Evolutionary conservation across 768 basidiomycete species (phyloP).

Genomic region (Xerocomus brunneocitrinus): DNA sequence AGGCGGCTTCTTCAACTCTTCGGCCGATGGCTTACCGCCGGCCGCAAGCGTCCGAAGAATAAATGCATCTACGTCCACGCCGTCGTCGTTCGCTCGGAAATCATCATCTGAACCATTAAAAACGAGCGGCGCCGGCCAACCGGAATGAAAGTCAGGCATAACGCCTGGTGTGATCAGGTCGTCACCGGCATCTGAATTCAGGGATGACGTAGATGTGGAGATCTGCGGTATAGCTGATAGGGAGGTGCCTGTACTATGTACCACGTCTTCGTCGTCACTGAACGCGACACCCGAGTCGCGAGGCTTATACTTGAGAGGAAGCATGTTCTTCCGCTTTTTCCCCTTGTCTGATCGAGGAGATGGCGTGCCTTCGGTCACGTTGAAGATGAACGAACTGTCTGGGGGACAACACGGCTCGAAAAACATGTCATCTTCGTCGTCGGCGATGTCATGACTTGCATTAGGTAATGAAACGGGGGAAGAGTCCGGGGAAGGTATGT

Average conservation of each 20-base stretch:
- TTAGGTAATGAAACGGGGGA: constrained; percentile 38
- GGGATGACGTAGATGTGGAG: constrained; percentile 61
- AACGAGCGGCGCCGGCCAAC: constrained; percentile 54
- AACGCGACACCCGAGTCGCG: constrained; percentile 62
- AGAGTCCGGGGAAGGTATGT: constrained; percentile 46
- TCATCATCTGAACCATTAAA: constrained; percentile 41
- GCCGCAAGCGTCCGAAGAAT: constrained; percentile 65
- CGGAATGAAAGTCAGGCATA: constrained; percentile 48
- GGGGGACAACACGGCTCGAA: constrained; percentile 42
- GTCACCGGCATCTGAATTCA: constrained; percentile 53
- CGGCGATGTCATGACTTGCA: constrained; percentile 26
- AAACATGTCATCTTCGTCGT: constrained; percentile 55
- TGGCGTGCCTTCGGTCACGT: constrained; percentile 52
- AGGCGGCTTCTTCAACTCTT: constrained; percentile 56
- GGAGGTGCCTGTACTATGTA: constrained; percentile 13
- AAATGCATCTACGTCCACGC: constrained; percentile 60
- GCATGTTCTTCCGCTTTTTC: constrained; percentile 23
- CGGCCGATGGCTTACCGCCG: constrained; percentile 45
- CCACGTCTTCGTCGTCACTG: constrained; percentile 52
- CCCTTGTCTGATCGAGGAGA: constrained; percentile 43
- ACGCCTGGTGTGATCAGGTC: constrained; percentile 68
- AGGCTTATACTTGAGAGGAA: constrained; percentile 69
- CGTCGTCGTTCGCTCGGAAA: constrained; percentile 21
- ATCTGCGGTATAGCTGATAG: constrained; percentile 46
- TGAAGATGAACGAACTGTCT: constrained; percentile 54